These are phyloP conservation scores for Fonsecaea nubica DNA, from an alignment of 2,329 filamentous ascomycete genomes.

Conservation along the genomic window DNA sequence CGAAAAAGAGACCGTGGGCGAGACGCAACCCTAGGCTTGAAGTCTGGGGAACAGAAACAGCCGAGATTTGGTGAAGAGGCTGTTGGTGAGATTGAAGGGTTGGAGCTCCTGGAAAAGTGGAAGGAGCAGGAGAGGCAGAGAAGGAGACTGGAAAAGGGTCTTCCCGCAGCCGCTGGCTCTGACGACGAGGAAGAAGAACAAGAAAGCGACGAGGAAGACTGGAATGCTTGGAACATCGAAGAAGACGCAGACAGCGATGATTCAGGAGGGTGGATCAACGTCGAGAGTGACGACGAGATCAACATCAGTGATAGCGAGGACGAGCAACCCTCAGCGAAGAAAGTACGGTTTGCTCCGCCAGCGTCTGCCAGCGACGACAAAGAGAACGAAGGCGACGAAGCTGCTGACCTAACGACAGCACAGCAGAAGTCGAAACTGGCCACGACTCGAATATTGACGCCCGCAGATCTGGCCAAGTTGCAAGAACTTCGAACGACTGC, in stretches of 20 bases:
- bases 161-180: conserved; percentile 63
- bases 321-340: conserved; percentile 70
- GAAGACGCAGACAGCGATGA: conserved; percentile 67
- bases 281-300: conserved; percentile 80
- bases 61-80: conserved; percentile 83
- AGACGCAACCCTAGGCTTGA: conserved; percentile 82
- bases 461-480: conserved; percentile 93
- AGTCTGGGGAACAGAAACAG: conserved; percentile 75
- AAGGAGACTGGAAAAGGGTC: conserved; percentile 72
- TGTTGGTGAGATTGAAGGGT: conserved; percentile 81
- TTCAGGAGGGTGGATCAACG: conserved; percentile 91
- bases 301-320: conserved; percentile 76
- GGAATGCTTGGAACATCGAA: conserved; percentile 67
- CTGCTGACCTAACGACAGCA: conserved; percentile 21
- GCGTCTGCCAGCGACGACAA: conserved; percentile 43
- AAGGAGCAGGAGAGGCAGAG: conserved; percentile 86
- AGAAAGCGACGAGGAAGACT: conserved; percentile 61
- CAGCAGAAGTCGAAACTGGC: conserved; percentile 70
- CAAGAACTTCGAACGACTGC: conserved; percentile 81
- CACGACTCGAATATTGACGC: conserved; percentile 92
- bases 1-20: conserved; percentile 91
- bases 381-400: conserved; percentile 43
- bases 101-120: conserved; percentile 90
- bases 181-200: conserved; percentile 65
- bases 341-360: conserved; percentile 60